Evolutionary conservation across 2,329 filamentous ascomycete genomes (phyloP).

Genomic region (Talaromyces albobiverticillius): DNA sequence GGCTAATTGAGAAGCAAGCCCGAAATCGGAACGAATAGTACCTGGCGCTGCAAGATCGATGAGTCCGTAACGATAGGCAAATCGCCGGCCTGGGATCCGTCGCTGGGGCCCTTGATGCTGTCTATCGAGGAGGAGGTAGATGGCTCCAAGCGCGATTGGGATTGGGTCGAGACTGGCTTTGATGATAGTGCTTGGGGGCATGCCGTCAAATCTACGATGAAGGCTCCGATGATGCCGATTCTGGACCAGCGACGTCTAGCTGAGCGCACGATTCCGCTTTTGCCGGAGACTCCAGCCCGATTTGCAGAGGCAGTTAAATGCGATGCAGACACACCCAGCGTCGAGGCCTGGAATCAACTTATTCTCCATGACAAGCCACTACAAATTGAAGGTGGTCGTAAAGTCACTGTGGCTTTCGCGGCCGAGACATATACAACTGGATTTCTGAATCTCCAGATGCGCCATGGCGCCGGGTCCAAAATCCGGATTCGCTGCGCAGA

Average conservation of each 20-base stretch:
- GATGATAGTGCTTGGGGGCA: constrained; percentile 16
- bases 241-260: constrained; percentile 15
- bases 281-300: constrained; percentile 14
- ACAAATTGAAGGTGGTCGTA: not conserved
- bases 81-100: constrained; percentile 23
- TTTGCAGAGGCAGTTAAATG: not conserved
- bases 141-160: constrained; percentile 12
- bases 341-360: not conserved
- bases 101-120: constrained; percentile 23
- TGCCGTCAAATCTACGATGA: constrained; percentile 15
- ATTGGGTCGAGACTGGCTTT: constrained; percentile 17
- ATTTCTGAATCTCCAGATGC: constrained; percentile 16
- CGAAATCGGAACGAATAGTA: not conserved
- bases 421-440: constrained; percentile 13
- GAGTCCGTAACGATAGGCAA: constrained; percentile 16
- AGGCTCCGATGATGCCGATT: constrained; percentile 19
- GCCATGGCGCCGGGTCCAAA: constrained; percentile 10
- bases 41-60: constrained; percentile 14
- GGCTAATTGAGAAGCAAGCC: too few species aligned
- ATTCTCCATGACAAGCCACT: not conserved
- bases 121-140: constrained; percentile 22
- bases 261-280: constrained; percentile 14
- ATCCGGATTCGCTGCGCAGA: constrained; percentile 22
- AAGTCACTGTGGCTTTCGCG: constrained; percentile 18
- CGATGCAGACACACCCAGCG: not conserved